Percentiles rank a stretch among this genome's conserved stretches.
These are phyloP conservation scores for Mucor saturninus DNA, from an alignment of 371 early-diverging fungal genomes.

Conservation along the genomic window DNA sequence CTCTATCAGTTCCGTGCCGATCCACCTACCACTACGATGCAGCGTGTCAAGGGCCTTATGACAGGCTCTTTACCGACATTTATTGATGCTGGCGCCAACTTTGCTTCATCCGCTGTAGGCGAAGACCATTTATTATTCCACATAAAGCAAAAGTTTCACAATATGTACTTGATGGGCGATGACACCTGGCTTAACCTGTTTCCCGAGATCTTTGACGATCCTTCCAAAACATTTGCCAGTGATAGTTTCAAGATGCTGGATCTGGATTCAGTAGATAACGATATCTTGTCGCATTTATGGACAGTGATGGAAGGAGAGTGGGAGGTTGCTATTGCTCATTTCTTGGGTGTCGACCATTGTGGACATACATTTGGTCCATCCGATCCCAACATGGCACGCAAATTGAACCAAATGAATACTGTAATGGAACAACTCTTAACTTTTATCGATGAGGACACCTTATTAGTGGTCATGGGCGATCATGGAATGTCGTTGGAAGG, in stretches of 20 bases:
- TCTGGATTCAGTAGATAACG: conserved; percentile 92
- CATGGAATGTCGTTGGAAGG: conserved; percentile 99
- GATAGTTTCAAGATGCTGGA: conserved; percentile 93
- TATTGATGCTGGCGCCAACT: conserved; percentile 94
- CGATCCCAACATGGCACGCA: conserved; percentile 83
- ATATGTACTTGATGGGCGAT: conserved; percentile 82
- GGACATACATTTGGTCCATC: conserved; percentile 94
- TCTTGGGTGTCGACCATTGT: conserved; percentile 96
- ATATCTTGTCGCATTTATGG: conserved; percentile 71
- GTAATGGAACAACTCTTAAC: conserved; percentile 72
- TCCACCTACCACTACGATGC: conserved; percentile 97
- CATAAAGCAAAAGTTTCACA: conserved; percentile 47
- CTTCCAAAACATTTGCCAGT: conserved; percentile 71
- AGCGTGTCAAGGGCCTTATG: conserved; percentile 91
- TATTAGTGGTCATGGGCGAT: conserved; percentile 96
- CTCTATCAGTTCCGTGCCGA: conserved; percentile 90
- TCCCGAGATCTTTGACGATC: conserved; percentile 63
- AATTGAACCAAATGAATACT: conserved; percentile 84
- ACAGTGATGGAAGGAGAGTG: conserved; percentile 56
- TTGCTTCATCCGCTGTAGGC: conserved; percentile 79
- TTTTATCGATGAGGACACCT: conserved; percentile 82
- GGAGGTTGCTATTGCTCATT: conserved; percentile 89
- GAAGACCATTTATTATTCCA: conserved; percentile 87
- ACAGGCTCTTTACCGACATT: conserved; percentile 93
- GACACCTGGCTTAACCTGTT: conserved; percentile 94